Evolutionary conservation across 2,329 filamentous ascomycete species (phyloP), one percentile per base, ranked within the genome.

Genomic region (Talaromyces sp.): DNA sequence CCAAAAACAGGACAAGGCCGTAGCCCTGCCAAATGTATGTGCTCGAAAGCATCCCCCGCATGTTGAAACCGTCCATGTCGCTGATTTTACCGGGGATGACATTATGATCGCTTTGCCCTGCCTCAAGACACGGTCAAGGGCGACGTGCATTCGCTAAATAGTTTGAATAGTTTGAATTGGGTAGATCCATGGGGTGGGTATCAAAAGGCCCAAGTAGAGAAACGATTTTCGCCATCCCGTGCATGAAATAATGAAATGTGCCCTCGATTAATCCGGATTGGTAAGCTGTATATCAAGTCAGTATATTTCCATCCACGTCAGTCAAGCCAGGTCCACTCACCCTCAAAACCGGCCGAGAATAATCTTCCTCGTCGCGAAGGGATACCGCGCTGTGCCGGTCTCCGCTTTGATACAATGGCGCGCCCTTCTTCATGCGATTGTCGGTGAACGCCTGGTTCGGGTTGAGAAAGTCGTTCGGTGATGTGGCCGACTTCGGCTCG

Each of bases 321-420:
- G 47, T 40, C 1, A 8, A 27, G 5, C 28, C 7, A 16, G 8
- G 8, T 18, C 14, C 7, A 72, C 76, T 69, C 64, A 79, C 76
- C 47, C 76, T 75, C 65, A 79, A 67, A 36, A 79, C 76, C 52
- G 76, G 78, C 30, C 79, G 72, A 36, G 78, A 79, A 68, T 81
- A 81, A 65, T 81, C 79, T 67, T 79, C 76, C 61, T 80, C 76
- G 63, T 81, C 79, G 63, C 79, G 78, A 23, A 81, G 73, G 18
- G 78, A 81, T 18, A 79, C 70, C 62, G 75, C 78, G 67, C 78
- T 80, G 52, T 75, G 69, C 36, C 77, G 77, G 56, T 72, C 68
- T 59, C 76, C 77, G 57, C 77, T 72, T 14, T 73, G 71, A 65
- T 77, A 78, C 59, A 80, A 72, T 28, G 72, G 65, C 7, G 74